Evolutionary conservation across 2,329 filamentous ascomycete genomes (phyloP).

Genomic region (Samsoniella hepiali): DNA sequence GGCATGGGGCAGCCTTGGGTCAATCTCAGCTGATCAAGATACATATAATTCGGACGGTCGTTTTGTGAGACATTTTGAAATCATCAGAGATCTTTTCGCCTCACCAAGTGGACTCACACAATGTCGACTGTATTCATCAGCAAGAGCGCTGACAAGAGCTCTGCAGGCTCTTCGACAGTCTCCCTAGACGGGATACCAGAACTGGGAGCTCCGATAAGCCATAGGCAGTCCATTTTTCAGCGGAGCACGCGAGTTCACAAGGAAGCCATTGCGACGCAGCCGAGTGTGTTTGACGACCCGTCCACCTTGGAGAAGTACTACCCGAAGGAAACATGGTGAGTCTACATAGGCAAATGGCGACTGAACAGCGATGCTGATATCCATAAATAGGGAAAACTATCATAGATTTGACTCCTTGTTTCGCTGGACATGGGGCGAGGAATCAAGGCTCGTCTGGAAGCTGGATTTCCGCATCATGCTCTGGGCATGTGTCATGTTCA

Average conservation of each 20-base stretch:
- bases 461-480: constrained; percentile 43
- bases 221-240: constrained; percentile 35
- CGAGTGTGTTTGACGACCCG: constrained; percentile 39
- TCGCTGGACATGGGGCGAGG: constrained; percentile 42
- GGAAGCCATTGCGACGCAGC: constrained; percentile 38
- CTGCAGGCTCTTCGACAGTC: constrained; percentile 18
- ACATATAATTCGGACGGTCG: neutral
- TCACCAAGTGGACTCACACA: neutral
- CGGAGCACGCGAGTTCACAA: constrained; percentile 26
- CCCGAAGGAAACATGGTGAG: constrained; percentile 28
- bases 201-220: constrained; percentile 29
- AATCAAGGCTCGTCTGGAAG: constrained; percentile 37
- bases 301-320: constrained; percentile 35
- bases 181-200: constrained; percentile 24
- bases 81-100: neutral
- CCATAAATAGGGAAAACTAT: constrained; percentile 34
- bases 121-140: constrained; percentile 21
- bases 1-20: neutral
- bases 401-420: constrained; percentile 47
- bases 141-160: constrained; percentile 11
- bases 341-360: no score
- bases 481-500: constrained; percentile 42
- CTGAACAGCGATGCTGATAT: neutral
- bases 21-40: neutral
- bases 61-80: neutral